Evolutionary conservation across 805 yeast species (phyloP).

Genomic region (Candida vaughaniae): DNA sequence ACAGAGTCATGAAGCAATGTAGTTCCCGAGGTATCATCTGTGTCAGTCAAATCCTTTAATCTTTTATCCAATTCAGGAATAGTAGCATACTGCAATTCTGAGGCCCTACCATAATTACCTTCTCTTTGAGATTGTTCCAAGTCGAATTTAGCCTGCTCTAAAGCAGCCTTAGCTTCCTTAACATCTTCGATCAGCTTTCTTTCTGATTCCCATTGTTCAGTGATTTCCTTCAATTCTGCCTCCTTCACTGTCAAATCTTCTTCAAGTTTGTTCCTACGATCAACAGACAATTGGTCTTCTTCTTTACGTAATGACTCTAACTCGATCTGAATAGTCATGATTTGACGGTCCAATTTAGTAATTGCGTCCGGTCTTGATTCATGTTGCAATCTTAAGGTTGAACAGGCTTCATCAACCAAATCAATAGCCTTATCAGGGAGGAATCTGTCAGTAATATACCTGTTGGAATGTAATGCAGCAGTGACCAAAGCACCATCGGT

Average conservation of each 20-base stretch:
- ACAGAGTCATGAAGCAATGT: conserved; percentile 82
- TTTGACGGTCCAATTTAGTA: conserved; percentile 79
- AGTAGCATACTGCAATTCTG: conserved; percentile 81
- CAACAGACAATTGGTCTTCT: conserved; percentile 78
- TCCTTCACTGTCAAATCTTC: conserved; percentile 61
- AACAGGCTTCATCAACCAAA: conserved; percentile 95
- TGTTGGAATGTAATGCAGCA: conserved; percentile 84
- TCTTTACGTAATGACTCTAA: conserved; percentile 92
- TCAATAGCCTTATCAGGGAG: conserved; percentile 97
- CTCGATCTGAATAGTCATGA: conserved; percentile 94
- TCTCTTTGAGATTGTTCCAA: conserved; percentile 79
- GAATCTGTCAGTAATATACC: conserved; percentile 88
- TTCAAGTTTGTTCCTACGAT: conserved; percentile 73
- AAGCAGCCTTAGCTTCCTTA: conserved; percentile 74
- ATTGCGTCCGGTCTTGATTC: conserved; percentile 96
- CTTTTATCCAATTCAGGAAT: conserved; percentile 77
- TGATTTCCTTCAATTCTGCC: conserved; percentile 66
- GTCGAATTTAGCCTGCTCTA: conserved; percentile 82
- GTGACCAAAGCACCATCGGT: conserved; percentile 91
- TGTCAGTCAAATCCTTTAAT: conserved; percentile 46
- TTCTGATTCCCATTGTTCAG: conserved; percentile 85
- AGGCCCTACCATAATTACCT: conserved; percentile 85
- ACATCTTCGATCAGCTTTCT: conserved; percentile 71
- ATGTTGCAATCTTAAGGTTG: conserved; percentile 89
- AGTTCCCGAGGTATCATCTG: conserved; percentile 28